phyloP scores from a whole-genome alignment of 177 flowering plant species.

The Tripterygium wilfordii region DNA sequence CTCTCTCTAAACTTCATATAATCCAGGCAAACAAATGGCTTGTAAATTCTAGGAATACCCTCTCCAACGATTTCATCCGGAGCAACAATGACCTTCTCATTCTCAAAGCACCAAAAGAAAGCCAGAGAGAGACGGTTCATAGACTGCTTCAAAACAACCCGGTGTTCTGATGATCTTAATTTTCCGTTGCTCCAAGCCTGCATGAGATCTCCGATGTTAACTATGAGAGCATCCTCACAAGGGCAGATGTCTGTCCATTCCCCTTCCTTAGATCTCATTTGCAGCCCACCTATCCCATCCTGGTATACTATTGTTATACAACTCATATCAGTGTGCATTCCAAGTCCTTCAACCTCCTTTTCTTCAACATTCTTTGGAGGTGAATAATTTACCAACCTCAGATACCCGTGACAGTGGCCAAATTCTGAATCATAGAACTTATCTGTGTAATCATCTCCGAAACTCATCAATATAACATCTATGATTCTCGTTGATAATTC shows the following conservation, averaged over 20 bases:
- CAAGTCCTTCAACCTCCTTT: slow-evolving; percentile 76
- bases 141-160: slow-evolving; percentile 51
- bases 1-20: slow-evolving; percentile 66
- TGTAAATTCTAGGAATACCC: slow-evolving; percentile 43
- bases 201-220: slow-evolving; percentile 81
- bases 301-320: slow-evolving; percentile 78
- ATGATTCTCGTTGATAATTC: slow-evolving; percentile 45
- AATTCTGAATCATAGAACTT: slow-evolving; percentile 50
- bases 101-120: slow-evolving; percentile 93
- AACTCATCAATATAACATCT: slow-evolving; percentile 35
- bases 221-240: slow-evolving; percentile 58
- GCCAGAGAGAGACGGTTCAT: slow-evolving; percentile 60
- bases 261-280: slow-evolving; percentile 72
- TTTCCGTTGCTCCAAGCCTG: slow-evolving; percentile 92
- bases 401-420: slow-evolving; percentile 65
- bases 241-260: slow-evolving; percentile 73
- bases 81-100: slow-evolving; percentile 67
- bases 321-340: slow-evolving; percentile 96
- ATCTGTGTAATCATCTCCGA: slow-evolving; percentile 44
- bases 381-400: slow-evolving; percentile 71
- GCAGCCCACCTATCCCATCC: slow-evolving; percentile 79
- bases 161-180: slow-evolving; percentile 75
- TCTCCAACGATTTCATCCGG: slow-evolving; percentile 75
- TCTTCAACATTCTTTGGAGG: slow-evolving; percentile 34
- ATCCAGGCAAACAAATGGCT: slow-evolving; percentile 56